Percentiles rank a stretch among this genome's conserved stretches.
Evolutionary conservation across 2,329 filamentous ascomycete genomes (phyloP).

Genomic region (Pseudogymnoascus sp.): DNA sequence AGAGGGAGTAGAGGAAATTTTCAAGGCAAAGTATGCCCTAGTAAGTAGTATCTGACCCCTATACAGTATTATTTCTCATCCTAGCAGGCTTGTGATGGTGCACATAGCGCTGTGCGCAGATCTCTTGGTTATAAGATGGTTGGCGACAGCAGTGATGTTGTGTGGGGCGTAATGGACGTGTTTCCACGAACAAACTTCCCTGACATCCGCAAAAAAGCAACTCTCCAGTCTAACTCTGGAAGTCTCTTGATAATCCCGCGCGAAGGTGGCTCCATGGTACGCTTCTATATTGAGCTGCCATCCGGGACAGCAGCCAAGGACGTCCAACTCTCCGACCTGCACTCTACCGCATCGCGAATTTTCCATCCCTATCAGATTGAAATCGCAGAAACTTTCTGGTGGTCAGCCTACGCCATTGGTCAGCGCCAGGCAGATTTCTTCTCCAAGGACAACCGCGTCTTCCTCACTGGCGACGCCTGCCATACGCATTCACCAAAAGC

Average conservation of each 20-base stretch:
- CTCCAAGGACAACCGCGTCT: slow-evolving; percentile 47
- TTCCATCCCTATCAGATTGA: slow-evolving; percentile 24
- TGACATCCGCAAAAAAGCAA: slow-evolving; percentile 53
- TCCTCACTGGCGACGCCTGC: slow-evolving; percentile 51
- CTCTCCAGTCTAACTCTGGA: slow-evolving; percentile 49
- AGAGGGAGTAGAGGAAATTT: slow-evolving; percentile 35
- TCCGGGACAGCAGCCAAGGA: slow-evolving; percentile 47
- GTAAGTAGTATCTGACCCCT: slow-evolving; percentile 32
- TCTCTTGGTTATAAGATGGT: slow-evolving; percentile 51
- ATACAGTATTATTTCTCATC: slow-evolving; percentile 23
- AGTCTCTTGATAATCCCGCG: slow-evolving; percentile 57
- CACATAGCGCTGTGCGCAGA: slow-evolving; percentile 44
- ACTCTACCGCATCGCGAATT: slow-evolving; percentile 40
- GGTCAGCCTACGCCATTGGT: slow-evolving; percentile 52
- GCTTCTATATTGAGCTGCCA: slow-evolving; percentile 56
- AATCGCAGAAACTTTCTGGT: slow-evolving; percentile 39
- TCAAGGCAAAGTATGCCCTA: slow-evolving; percentile 46
- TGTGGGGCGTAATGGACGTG: slow-evolving; percentile 54
- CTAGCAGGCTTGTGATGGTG: slow-evolving; percentile 35
- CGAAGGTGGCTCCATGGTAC: slow-evolving; percentile 49
- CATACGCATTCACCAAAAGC: slow-evolving; percentile 59
- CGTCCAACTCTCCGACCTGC: slow-evolving; percentile 49
- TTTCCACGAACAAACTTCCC: slow-evolving; percentile 49
- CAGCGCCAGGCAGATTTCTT: slow-evolving; percentile 55
- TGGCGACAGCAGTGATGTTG: slow-evolving; percentile 50